A percentile compares a stretch with the other conserved stretches of the same genome.
phyloP scores from a whole-genome alignment of 2,329 filamentous ascomycete genomes.

The Colletotrichum sp. region DNA sequence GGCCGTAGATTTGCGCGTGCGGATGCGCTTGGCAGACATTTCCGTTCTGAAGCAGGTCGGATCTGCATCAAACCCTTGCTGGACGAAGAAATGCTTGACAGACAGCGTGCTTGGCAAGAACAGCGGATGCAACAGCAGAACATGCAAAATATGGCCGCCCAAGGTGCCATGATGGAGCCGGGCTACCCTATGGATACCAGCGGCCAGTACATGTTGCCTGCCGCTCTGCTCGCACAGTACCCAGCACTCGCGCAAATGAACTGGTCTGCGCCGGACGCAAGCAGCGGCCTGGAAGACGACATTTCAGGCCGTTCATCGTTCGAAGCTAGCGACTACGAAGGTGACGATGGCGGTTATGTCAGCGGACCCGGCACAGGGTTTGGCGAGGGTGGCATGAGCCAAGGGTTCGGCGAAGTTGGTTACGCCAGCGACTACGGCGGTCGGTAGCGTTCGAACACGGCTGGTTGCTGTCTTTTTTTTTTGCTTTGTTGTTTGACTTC shows the following conservation, averaged over 20 bases:
- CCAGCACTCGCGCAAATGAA: conserved; percentile 90
- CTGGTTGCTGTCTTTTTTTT: background rate
- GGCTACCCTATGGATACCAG: conserved; percentile 62
- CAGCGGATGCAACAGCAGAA: conserved; percentile 72
- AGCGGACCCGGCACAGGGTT: conserved; percentile 67
- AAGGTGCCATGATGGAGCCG: conserved; percentile 61
- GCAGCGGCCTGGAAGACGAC: conserved; percentile 76
- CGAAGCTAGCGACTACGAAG: conserved; percentile 80
- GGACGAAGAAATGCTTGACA: conserved; percentile 88
- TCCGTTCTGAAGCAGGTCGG: conserved; percentile 91
- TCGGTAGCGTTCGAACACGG: conserved; percentile 30
- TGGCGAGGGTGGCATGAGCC: conserved; percentile 60
- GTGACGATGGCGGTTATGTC: conserved; percentile 72
- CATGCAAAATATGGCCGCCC: conserved; percentile 64
- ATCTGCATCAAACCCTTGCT: conserved; percentile 97
- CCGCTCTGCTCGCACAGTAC: conserved; percentile 88
- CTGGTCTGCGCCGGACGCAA: conserved; percentile 73
- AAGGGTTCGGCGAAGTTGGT: conserved; percentile 60
- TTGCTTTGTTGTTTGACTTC: background rate
- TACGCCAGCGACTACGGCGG: conserved; percentile 60
- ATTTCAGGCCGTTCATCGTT: conserved; percentile 82
- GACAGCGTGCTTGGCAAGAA: conserved; percentile 77
- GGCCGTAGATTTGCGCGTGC: conserved; percentile 92
- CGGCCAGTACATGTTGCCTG: conserved; percentile 75
- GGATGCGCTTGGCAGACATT: conserved; percentile 92